These are phyloP conservation scores for Chloris gayana DNA, from an alignment of 176 grass and related monocot genomes.

Conservation along the genomic window DNA sequence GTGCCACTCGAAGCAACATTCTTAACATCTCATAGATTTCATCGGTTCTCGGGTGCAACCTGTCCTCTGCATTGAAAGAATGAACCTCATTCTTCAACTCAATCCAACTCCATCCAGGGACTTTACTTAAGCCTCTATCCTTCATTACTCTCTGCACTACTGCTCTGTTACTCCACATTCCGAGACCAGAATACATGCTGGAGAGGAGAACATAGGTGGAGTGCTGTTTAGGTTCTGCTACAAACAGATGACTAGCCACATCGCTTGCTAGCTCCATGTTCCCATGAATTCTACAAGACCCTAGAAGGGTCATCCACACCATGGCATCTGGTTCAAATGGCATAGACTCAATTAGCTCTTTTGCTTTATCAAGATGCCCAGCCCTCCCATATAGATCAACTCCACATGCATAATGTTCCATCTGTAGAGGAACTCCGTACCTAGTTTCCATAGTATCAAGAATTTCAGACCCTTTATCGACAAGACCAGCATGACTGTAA, in stretches of 20 bases:
- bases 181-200: constrained; percentile 60
- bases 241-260: constrained; percentile 50
- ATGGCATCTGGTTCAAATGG: constrained; percentile 67
- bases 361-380: constrained; percentile 65
- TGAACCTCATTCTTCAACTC: constrained; percentile 62
- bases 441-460: constrained; percentile 51
- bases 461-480: constrained; percentile 59
- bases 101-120: constrained; percentile 85
- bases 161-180: constrained; percentile 69
- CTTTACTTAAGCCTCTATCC: constrained; percentile 60
- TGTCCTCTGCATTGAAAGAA: constrained; percentile 73
- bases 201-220: constrained; percentile 72
- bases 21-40: constrained; percentile 55
- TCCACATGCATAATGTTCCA: constrained; percentile 81
- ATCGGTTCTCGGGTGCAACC: constrained; percentile 41
- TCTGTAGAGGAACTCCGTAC: constrained; percentile 50
- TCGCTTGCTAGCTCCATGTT: constrained; percentile 59
- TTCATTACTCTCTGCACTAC: constrained; percentile 67
- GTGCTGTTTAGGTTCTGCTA: constrained; percentile 53
- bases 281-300: constrained; percentile 64
- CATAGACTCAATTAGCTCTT: constrained; percentile 67
- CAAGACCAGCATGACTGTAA: constrained; percentile 61
- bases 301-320: constrained; percentile 76
- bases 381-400: constrained; percentile 69
- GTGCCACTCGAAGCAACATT: constrained; percentile 41